phyloP scores from a whole-genome alignment of 768 basidiomycete species.

The Paxillus ammoniavirescens region DNA sequence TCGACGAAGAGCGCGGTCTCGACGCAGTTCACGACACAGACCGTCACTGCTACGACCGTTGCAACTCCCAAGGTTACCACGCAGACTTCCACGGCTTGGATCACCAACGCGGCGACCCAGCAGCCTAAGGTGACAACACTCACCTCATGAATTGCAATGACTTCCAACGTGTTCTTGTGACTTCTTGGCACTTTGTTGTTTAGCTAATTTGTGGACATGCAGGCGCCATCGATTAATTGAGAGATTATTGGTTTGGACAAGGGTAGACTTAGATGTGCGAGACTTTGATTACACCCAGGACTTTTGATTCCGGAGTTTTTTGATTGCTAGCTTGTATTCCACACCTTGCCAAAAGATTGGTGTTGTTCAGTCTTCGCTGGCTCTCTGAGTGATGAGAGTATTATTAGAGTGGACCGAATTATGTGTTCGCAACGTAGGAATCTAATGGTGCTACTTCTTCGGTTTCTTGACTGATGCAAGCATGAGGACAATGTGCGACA shows the following conservation, averaged over 20 bases:
- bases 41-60: background rate
- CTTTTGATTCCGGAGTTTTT: background rate
- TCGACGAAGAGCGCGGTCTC: background rate
- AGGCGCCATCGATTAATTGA: background rate
- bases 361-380: background rate
- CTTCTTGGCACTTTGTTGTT: background rate
- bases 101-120: background rate
- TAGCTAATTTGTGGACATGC: background rate
- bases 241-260: background rate
- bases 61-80: background rate
- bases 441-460: slow-evolving; percentile 50
- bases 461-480: slow-evolving; percentile 76
- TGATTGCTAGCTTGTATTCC: background rate
- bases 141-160: background rate
- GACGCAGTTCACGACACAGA: background rate
- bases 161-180: background rate
- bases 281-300: background rate
- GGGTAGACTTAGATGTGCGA: background rate
- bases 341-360: background rate
- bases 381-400: background rate
- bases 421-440: background rate
- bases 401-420: background rate
- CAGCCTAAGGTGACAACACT: background rate
- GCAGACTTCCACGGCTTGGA: background rate
- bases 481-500: slow-evolving; percentile 1